Percentiles rank a stretch among this genome's conserved stretches.
phyloP scores from a whole-genome alignment of 352 stramenopile species.

The Elongisporangium senticosum region DNA sequence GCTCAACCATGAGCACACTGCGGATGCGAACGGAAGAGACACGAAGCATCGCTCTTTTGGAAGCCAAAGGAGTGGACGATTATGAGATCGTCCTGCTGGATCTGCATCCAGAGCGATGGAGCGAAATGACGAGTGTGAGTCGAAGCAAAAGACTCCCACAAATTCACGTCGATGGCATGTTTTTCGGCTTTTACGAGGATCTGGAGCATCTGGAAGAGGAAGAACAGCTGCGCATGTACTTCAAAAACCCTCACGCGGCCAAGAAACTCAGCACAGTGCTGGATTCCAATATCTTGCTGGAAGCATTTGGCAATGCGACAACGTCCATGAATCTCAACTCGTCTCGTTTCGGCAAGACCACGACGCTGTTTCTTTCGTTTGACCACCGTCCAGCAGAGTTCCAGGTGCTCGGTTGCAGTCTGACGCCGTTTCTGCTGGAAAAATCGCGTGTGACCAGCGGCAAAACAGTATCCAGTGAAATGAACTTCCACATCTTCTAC shows the following conservation, averaged over 20 bases:
- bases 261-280: constrained; percentile 55
- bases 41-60: constrained; percentile 65
- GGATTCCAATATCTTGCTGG: constrained; percentile 69
- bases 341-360: constrained; percentile 66
- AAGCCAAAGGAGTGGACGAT: constrained; percentile 51
- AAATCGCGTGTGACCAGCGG: constrained; percentile 51
- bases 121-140: constrained; percentile 61
- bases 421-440: constrained; percentile 62
- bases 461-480: constrained; percentile 10
- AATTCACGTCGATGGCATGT: constrained; percentile 61
- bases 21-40: constrained; percentile 78
- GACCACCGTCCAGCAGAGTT: constrained; percentile 41
- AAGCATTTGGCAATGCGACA: constrained; percentile 65
- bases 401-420: constrained; percentile 45
- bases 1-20: constrained; percentile 78
- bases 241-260: constrained; percentile 59
- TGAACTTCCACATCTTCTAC: constrained; percentile 80
- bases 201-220: constrained; percentile 72
- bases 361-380: constrained; percentile 43
- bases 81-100: constrained; percentile 76
- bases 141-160: constrained; percentile 68
- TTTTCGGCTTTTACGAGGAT: constrained; percentile 80
- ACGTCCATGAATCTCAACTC: constrained; percentile 71
- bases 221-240: constrained; percentile 75
- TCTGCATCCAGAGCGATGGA: constrained; percentile 52